These are phyloP conservation scores for Pachyrhizus erosus DNA, from an alignment of 306 rosid genomes.

Conservation along the genomic window DNA sequence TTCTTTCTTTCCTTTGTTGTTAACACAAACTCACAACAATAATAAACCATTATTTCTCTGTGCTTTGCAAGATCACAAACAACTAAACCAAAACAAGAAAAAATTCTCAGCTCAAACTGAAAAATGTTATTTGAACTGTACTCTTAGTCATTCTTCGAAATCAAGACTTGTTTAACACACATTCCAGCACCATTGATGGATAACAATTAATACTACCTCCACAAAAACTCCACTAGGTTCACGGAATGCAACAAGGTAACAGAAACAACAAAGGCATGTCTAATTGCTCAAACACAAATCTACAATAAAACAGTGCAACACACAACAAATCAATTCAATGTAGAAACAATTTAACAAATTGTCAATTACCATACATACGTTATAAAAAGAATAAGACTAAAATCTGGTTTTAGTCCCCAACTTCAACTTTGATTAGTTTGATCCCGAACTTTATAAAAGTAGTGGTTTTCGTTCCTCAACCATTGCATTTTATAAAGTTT, in stretches of 20 bases:
- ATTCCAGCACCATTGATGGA: too few relatives aligned
- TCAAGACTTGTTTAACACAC: not conserved
- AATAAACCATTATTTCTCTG: not conserved
- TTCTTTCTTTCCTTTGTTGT: not conserved
- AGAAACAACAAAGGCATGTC: too few relatives aligned
- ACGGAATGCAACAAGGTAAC: too few relatives aligned
- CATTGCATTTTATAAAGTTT: too few relatives aligned
- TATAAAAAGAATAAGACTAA: too few relatives aligned
- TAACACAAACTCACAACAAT: not conserved
- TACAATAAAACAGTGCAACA: not conserved
- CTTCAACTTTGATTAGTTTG: too few relatives aligned
- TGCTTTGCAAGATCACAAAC: not conserved
- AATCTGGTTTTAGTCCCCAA: too few relatives aligned
- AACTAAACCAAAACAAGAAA: not conserved
- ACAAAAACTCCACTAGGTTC: not conserved
- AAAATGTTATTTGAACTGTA: not conserved
- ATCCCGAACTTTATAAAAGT: too few relatives aligned
- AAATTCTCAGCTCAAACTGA: not conserved
- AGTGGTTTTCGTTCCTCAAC: too few relatives aligned
- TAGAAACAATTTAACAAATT: not conserved
- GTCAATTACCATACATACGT: not conserved
- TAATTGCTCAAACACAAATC: not conserved
- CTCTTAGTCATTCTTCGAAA: not conserved
- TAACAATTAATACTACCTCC: too few relatives aligned
- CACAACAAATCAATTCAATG: not conserved